These are phyloP conservation scores for Trypanosoma cruzi DNA, from an alignment of 208 protist genomes.

Conservation along the genomic window DNA sequence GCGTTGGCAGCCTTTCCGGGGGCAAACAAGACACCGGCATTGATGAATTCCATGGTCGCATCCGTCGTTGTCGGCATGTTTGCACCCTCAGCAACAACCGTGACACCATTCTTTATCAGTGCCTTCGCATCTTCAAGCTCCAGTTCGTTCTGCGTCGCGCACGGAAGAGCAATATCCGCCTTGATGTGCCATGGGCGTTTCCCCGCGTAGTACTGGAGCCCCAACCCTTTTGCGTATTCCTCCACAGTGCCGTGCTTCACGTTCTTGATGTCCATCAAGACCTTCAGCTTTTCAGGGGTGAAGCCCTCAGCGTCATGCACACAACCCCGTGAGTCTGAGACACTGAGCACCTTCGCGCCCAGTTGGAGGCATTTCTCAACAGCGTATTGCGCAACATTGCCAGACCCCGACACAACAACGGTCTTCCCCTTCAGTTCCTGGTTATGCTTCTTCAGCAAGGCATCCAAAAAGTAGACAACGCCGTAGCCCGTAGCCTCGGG, in stretches of 20 bases:
- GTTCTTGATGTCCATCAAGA: conserved; percentile 80
- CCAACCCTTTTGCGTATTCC: conserved; percentile 67
- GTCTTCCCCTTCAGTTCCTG: conserved; percentile 73
- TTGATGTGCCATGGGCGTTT: conserved; percentile 77
- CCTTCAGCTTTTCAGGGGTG: conserved; percentile 63
- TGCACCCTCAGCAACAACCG: conserved; percentile 87
- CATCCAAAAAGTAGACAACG: conserved; percentile 86
- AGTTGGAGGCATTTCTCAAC: conserved; percentile 84
- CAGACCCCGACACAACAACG: conserved; percentile 83
- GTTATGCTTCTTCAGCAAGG: conserved; percentile 71
- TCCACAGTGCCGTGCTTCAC: conserved; percentile 49
- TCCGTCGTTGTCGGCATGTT: conserved; percentile 94
- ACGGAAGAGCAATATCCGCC: conserved; percentile 81
- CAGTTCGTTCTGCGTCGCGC: conserved; percentile 97
- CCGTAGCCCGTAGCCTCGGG: conserved; percentile 96
- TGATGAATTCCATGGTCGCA: conserved; percentile 71
- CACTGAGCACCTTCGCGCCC: conserved; percentile 83
- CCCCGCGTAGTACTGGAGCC: conserved; percentile 59
- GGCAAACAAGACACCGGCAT: conserved; percentile 71
- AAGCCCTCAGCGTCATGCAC: conserved; percentile 86
- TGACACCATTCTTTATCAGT: conserved; percentile 80
- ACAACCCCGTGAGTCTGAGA: conserved; percentile 85
- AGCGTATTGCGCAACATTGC: conserved; percentile 93
- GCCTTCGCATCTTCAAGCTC: conserved; percentile 59
- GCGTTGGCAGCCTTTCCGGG: conserved; percentile 95